phyloP scores from a whole-genome alignment of 2,329 filamentous ascomycete species.

The Sporothrix pseudoabietina region DNA sequence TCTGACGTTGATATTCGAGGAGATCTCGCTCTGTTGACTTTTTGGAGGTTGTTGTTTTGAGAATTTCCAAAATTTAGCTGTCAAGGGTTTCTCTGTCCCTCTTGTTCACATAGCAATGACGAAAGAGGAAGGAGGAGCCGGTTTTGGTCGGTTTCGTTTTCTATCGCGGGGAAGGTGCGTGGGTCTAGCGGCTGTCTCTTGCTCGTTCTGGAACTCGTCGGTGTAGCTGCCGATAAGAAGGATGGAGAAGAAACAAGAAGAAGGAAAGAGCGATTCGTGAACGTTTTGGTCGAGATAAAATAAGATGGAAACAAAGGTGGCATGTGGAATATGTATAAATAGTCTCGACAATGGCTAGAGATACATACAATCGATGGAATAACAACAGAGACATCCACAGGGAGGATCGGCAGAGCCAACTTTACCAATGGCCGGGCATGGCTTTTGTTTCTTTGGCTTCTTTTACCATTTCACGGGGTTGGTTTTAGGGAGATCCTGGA shows the following conservation, averaged over 20 bases:
- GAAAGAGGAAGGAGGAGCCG: constrained; percentile 28
- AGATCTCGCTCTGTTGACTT: background rate
- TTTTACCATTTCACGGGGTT: background rate
- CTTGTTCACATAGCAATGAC: background rate
- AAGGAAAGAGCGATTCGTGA: background rate
- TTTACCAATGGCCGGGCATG: background rate
- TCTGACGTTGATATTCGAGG: background rate
- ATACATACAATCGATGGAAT: background rate
- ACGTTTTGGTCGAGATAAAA: background rate
- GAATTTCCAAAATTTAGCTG: background rate
- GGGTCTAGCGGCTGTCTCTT: constrained; percentile 15
- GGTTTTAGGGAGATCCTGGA: background rate
- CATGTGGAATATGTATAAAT: background rate
- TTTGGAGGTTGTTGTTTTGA: background rate
- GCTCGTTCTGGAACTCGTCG: background rate
- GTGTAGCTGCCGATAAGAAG: constrained; percentile 1
- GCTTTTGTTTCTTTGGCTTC: background rate
- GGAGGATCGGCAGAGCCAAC: constrained; percentile 5
- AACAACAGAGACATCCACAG: background rate
- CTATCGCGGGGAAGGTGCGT: constrained; percentile 14
- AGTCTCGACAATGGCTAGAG: background rate
- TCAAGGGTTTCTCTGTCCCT: background rate
- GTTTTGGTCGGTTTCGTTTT: background rate
- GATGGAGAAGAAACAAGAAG: background rate
- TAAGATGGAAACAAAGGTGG: background rate